Conservation (phyloP, 2,329 filamentous ascomycete species). For the Neophaeococcomyces mojaviensis region DNA sequence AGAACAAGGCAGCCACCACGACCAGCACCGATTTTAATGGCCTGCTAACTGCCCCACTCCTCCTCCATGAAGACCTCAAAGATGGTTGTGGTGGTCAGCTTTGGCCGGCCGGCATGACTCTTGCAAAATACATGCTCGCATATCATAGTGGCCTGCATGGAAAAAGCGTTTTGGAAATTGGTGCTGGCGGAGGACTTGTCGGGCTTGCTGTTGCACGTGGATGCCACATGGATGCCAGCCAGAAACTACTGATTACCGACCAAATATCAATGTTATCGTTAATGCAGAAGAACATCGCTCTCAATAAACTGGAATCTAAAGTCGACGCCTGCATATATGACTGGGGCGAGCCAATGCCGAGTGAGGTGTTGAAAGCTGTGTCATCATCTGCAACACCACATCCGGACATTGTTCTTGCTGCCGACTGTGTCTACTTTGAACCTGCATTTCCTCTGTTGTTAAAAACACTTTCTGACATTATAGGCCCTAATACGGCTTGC, state of each 20-base stretch:
- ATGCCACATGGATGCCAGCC: slow-evolving; percentile 45
- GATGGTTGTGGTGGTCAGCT: slow-evolving; percentile 87
- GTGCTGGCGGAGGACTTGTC: slow-evolving; percentile 83
- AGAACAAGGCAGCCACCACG: slow-evolving; percentile 45
- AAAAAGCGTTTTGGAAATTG: slow-evolving; percentile 61
- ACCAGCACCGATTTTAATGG: slow-evolving; percentile 60
- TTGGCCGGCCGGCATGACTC: slow-evolving; percentile 87
- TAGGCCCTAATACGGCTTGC: slow-evolving; percentile 59
- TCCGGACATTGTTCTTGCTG: slow-evolving; percentile 82
- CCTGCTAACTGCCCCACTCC: slow-evolving; percentile 59
- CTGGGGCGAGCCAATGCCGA: slow-evolving; percentile 52
- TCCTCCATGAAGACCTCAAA: slow-evolving; percentile 75
- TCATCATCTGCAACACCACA: slow-evolving; percentile 15
- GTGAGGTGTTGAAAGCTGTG: background rate
- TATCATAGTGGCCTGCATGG: slow-evolving; percentile 39
- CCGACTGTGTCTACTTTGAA: slow-evolving; percentile 96
- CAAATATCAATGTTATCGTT: slow-evolving; percentile 76
- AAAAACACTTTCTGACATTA: slow-evolving; percentile 65
- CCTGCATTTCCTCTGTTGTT: slow-evolving; percentile 85
- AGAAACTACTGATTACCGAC: slow-evolving; percentile 68
- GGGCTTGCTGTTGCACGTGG: slow-evolving; percentile 55
- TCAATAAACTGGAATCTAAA: slow-evolving; percentile 62
- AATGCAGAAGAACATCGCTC: slow-evolving; percentile 77
- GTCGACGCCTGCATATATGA: slow-evolving; percentile 68
- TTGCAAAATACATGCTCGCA: slow-evolving; percentile 72